Base-by-base conservation (phyloP, 2,329 filamentous ascomycete genomes). In the Fusarium citri region DNA sequence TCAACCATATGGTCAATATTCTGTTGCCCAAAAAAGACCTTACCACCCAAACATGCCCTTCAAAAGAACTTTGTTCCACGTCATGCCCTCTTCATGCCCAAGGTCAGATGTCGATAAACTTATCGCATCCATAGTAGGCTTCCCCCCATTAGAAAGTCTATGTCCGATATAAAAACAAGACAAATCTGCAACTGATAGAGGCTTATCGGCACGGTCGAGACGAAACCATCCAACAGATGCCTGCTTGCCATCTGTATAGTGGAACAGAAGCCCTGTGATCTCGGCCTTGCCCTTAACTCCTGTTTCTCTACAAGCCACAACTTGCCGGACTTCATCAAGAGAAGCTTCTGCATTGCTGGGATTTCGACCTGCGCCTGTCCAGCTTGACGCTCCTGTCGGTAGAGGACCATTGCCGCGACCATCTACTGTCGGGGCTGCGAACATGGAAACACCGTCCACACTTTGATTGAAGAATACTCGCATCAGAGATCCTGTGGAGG, bases 171-270 rank as follows among this genome's bases (percentile, higher is more conserved):
- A 59, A 7, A 64, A 43, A 6, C 26, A 37, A 6, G 22, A 8
- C 11, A 9, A 47, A n/a, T 42, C 45, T 22, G n/a, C 16, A 42
- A 59, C 45, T 41, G 26, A 14, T 11, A 64, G 20, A 22, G 55
- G n/a, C 18, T 37, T 31, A 30, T 51, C 18, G 15, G 16, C n/a
- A 22, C 26, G 25, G 40, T 64, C 59, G 16, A 64, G 34, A 16
- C 61, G 61, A 25, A 64, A 64, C 14, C 18, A 23, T 14, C 61
- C 61, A 31, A 64, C 18, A 6, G 51, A 59, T n/a, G 40, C n/a
- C 20, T 64, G 61, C 3, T 40, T 47, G 12, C 45, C 51, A 31
- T 59, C 26, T 14, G n/a, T 6, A 22, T 51, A 64, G 26, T 6
- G 45, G 10, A 64, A 41, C 22, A 59, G n/a, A 2, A 64, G 18